Percentiles rank a stretch among this genome's conserved stretches.
Evolutionary conservation across 2,329 filamentous ascomycete species (phyloP).

Genomic region (Exophiala spinifera): DNA sequence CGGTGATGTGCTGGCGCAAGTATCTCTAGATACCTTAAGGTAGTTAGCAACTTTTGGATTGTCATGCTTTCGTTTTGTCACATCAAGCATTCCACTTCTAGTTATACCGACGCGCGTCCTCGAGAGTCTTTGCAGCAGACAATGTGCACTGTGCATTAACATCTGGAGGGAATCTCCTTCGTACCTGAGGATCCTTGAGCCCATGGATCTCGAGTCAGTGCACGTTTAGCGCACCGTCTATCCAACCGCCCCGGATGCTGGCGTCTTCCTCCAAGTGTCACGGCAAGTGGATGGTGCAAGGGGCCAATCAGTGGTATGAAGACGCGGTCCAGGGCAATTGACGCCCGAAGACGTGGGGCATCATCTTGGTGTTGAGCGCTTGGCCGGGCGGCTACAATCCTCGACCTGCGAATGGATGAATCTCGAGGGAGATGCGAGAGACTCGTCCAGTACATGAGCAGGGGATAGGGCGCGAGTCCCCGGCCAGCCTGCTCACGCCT

Average conservation of each 20-base stretch:
- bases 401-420: conserved; percentile 2
- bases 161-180: too few relatives aligned
- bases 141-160: background rate
- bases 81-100: background rate
- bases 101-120: too few relatives aligned
- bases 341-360: conserved; percentile 24
- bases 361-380: conserved; percentile 14
- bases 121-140: background rate
- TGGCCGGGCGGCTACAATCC: conserved; percentile 20
- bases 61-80: background rate
- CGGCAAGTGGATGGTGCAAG: background rate
- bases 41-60: conserved; percentile 1
- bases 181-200: background rate
- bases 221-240: background rate
- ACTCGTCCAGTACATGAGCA: background rate
- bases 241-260: background rate
- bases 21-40: background rate
- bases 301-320: conserved; percentile 15
- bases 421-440: background rate
- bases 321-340: conserved; percentile 3
- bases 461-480: background rate
- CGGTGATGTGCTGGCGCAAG: conserved; percentile 4
- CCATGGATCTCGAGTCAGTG: background rate
- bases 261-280: background rate
- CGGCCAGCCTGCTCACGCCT: background rate